Evolutionary conservation across 805 yeast species (phyloP), one percentile per base, ranked within the genome.

Genomic region (Metschnikowia proteae): DNA sequence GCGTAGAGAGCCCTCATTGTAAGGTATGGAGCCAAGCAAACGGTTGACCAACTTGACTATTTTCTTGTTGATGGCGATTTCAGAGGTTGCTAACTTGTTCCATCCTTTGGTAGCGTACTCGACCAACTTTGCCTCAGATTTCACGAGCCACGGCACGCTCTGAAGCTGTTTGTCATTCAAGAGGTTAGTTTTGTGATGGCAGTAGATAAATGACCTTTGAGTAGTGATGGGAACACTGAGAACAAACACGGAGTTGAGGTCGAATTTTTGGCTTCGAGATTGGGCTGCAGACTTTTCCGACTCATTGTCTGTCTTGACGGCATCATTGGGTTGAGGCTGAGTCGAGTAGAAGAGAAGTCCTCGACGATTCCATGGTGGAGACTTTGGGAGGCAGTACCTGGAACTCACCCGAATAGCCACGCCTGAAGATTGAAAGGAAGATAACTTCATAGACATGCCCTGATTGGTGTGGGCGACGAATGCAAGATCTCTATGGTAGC

Each of bases 1-100:
- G 51, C 81, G 74, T 50, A 91, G 70, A 40, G 89, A 79, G 58
- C 80, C 78, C 60, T 91, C 98, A 55, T 84, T 82, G 80, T 92
- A 91, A 2, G 92, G 88, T 5, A 87, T 80, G 23, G 80, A 73
- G 45, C 79, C 77, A 55, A 90, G 64, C 35, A 85, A 71, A 47
- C 63, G 64, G 38, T 79, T 75, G 11, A 84, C 78, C 52, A 71
- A 70, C 3, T 60, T 44, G 2, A 86, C 89, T 39, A 90, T 76
- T 46, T 71, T 74, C 54, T 76, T 70, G 63, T 88, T 88, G 58
- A 84, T 66, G 7, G 70, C 60, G 34, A 72, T 67, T 2, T 82
- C 74, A 1, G 95, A 84, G 1, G 65, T 61, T 38, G 71, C 74
- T 61, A 91, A 63, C 45, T 76, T 79, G 32, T 62, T 61, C 97